Base-by-base conservation (phyloP, 441 rosid genomes). In the Populus hybrid region DNA sequence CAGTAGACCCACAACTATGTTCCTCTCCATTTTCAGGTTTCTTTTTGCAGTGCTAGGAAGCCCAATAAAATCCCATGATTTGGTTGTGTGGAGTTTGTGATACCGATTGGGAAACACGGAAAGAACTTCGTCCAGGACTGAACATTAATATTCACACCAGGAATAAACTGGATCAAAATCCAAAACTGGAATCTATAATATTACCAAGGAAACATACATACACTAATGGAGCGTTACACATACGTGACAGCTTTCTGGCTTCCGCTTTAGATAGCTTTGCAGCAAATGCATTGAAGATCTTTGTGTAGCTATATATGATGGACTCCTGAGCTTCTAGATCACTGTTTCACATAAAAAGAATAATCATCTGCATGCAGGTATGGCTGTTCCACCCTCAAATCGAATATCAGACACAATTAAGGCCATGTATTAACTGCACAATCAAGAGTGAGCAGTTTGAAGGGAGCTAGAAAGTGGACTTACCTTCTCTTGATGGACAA, bases 201-300 rank as follows among this genome's bases (percentile, higher is more conserved):
- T 3, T 24, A 42, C 34, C 30, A 67, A 10, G 34, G 18, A 67
- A 14, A n/a, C 7, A 67, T 61, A 9, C 1, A 24, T 24, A 24
- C 12, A 26, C 67, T 5, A 26, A 40, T 8, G 7, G 59, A 70
- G 7, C 0, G 28, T 28, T 65, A 36, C 4, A 42, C 67, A 18
- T 70, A 94, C 98, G 71, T 80, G 81, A 85, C 80, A 94, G 77
- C 76, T 80, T 81, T 14, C 78, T 68, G 21, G 92, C 95, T 85
- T 92, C 97, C 69, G 84, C 71, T 80, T 82, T 79, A 40, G 92
- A 82, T 64, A 94, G 87, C 83, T 88, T 92, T 21, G 97, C 97
- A 19, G 97, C 98, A 71, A 94, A 94, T 79, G 97, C 98, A 82
- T 92, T 90, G 82, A 94, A 94, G 86, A 86, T 88, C 84, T 87